Percentiles rank a stretch among this genome's conserved stretches.
These are phyloP conservation scores for Blastomyces percursus DNA, from an alignment of 2,329 filamentous ascomycete species.

Conservation along the genomic window DNA sequence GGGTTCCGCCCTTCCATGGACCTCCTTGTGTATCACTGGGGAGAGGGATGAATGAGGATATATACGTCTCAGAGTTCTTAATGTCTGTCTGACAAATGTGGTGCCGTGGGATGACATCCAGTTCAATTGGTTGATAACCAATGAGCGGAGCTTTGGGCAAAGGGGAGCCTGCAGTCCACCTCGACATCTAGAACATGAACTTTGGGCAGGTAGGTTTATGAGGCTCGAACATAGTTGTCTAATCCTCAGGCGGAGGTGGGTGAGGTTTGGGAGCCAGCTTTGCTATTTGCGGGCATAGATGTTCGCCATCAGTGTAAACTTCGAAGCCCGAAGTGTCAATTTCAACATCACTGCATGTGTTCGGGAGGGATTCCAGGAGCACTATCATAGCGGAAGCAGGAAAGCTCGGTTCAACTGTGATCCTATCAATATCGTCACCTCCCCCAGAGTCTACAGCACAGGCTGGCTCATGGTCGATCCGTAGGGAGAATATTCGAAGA, in stretches of 20 bases:
- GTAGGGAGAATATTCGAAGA: constrained; percentile 6
- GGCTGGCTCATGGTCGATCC: constrained; percentile 3
- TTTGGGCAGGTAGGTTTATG: constrained; percentile 1
- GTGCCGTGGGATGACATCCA: not conserved
- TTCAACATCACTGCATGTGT: constrained; percentile 8
- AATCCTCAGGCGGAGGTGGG: constrained; percentile 10
- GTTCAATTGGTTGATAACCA: constrained; percentile 10
- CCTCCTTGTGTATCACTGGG: not conserved
- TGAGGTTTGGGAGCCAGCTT: constrained; percentile 5
- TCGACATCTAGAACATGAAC: not conserved
- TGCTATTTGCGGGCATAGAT: constrained; percentile 10
- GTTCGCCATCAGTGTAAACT: constrained; percentile 2
- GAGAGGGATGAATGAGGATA: not conserved
- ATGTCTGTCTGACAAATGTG: constrained; percentile 1
- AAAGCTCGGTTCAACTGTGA: constrained; percentile 4
- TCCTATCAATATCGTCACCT: not conserved
- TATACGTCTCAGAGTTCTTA: not conserved
- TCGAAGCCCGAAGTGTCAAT: constrained; percentile 13
- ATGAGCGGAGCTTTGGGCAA: constrained; percentile 8
- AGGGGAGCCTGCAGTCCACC: not conserved
- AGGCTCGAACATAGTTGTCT: constrained; percentile 5
- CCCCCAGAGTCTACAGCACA: not conserved
- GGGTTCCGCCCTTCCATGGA: not conserved
- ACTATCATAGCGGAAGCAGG: not conserved
- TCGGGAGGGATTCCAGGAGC: constrained; percentile 8